Base-by-base conservation (phyloP, 1,139 yeast species). In the Yamadazyma trypodendri region DNA sequence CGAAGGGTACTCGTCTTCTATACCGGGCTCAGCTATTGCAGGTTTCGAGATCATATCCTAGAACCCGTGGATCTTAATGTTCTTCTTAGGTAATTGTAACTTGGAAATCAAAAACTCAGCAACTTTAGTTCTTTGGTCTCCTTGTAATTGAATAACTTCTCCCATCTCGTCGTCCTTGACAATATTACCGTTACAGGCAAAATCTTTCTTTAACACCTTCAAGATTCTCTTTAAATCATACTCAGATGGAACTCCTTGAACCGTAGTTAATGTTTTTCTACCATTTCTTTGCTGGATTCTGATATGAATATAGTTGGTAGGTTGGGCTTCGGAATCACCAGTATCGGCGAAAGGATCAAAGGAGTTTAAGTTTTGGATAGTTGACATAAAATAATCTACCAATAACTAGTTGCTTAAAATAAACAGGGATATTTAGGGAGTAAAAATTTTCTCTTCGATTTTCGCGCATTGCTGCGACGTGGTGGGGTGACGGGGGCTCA, bases 241-340 rank as follows among this genome's bases (percentile, higher is more conserved):
- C 66, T 92, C 97, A 52, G 72, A 80, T 51, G 98, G 97, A 45
- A 92, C 79, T 60, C 98, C 98, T 74, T 92, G 97, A 46, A 92
- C 97, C 30, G 98, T 92, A 52, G 98, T 92, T 66, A 92, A 81
- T 51, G 98, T 92, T 74, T 92, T 92, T 75, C 98, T 90, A 66
- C 98, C 98, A 77, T 92, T 92, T 79, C 98, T 94, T 75, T 92
- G 98, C 73, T 92, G 98, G 65, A 94, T 90, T 79, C 98, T 95
- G 65, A 92, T 89, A 71, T 90, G 98, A 66, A 92, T 87, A 73
- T 89, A 88, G 75, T 87, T 89, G 47, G 95, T 83, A 60, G 95
- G 85, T 73, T 90, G 94, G 56, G 95, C 86, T 68, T 90, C 97
- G 73, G 94, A 95, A 81, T 92, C 97, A 77, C 97, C 97, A 71